A percentile compares a stretch with the other conserved stretches of the same genome.
phyloP scores from a whole-genome alignment of 805 yeast genomes.

The Pichia paraexigua region DNA sequence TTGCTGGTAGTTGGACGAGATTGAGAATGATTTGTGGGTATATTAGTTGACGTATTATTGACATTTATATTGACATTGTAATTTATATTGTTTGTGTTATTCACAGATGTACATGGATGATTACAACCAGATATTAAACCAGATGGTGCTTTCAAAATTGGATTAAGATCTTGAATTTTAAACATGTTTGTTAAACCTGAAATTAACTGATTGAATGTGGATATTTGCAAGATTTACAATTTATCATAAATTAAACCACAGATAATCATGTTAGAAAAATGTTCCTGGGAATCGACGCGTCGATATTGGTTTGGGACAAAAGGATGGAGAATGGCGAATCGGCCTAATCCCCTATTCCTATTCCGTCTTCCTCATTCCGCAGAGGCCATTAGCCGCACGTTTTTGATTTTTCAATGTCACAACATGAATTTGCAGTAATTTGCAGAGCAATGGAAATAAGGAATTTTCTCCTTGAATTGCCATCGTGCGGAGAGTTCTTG shows the following conservation, averaged over 20 bases:
- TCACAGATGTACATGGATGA: background rate
- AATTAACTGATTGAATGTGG: background rate
- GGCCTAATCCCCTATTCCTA: too few relatives aligned
- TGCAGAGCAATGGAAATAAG: background rate
- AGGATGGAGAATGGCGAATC: too few relatives aligned
- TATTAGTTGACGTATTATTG: background rate
- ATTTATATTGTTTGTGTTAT: background rate
- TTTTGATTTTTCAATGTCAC: background rate
- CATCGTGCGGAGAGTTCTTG: background rate
- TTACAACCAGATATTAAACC: background rate
- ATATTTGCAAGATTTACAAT: background rate
- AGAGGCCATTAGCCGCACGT: background rate
- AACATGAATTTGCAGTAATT: background rate
- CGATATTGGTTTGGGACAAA: too few relatives aligned
- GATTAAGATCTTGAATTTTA: conserved; percentile 14
- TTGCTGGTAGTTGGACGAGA: background rate
- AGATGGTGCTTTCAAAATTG: conserved; percentile 10
- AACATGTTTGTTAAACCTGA: conserved; percentile 6
- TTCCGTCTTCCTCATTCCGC: background rate
- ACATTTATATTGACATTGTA: background rate
- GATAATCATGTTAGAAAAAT: background rate
- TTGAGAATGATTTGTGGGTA: background rate
- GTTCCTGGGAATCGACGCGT: background rate
- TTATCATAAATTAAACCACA: background rate
- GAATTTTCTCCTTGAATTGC: background rate